A percentile compares a stretch with the other conserved stretches of the same genome.
Evolutionary conservation across 805 yeast species (phyloP).

Genomic region (Cyberlindnera subsufficiens): DNA sequence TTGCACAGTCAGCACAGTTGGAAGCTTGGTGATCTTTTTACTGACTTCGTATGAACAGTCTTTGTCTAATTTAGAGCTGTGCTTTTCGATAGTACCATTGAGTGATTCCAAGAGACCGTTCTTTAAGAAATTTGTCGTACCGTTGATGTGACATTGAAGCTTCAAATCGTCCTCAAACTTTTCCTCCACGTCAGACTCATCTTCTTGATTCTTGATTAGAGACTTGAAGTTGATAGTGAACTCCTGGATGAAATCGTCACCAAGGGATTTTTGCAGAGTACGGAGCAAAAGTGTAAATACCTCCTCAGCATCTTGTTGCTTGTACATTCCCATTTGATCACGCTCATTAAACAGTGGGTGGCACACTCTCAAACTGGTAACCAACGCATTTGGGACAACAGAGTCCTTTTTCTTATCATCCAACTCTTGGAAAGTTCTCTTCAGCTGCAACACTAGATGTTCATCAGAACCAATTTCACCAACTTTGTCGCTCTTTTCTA

Average conservation of each 20-base stretch:
- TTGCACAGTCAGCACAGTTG: constrained; percentile 83
- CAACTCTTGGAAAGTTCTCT: constrained; percentile 36
- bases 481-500: constrained; percentile 42
- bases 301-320: constrained; percentile 99
- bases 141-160: constrained; percentile 83
- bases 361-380: constrained; percentile 55
- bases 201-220: constrained; percentile 55
- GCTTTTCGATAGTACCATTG: constrained; percentile 72
- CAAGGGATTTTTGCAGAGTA: constrained; percentile 41
- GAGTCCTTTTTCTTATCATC: constrained; percentile 34
- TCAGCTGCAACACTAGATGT: constrained; percentile 42
- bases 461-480: constrained; percentile 30
- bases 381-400: constrained; percentile 65
- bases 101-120: constrained; percentile 77
- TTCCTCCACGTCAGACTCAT: constrained; percentile 41
- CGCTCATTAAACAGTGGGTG: constrained; percentile 91
- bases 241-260: constrained; percentile 44
- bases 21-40: constrained; percentile 64
- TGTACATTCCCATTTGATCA: constrained; percentile 58
- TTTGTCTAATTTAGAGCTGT: constrained; percentile 60
- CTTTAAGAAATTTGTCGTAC: constrained; percentile 78
- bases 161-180: constrained; percentile 60
- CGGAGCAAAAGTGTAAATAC: constrained; percentile 75
- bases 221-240: constrained; percentile 65
- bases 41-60: constrained; percentile 65